Base-by-base conservation (phyloP, 768 basidiomycete species). In the Leucocoprinus sp. region DNA sequence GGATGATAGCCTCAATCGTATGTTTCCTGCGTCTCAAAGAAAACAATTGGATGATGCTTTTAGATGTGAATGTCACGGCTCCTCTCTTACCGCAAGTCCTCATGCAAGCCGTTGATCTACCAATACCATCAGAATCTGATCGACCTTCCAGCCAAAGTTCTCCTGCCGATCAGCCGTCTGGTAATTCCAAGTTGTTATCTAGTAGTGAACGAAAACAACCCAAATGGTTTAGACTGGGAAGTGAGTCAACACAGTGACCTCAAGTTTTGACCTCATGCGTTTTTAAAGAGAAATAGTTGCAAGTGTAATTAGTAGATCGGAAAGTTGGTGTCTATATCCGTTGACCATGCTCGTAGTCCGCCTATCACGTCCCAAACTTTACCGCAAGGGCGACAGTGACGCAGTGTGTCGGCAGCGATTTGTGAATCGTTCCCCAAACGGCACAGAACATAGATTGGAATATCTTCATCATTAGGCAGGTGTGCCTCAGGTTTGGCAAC, bases 341-440 rank as follows among this genome's bases (percentile, higher is more conserved):
- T 70, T 39, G 82, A 72, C 92, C 92, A 96, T 21, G 85, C 84
- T 54, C 71, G 64, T 39, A 96, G 64, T 1, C 93, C 93, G 17
- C 93, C 93, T 6, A 87, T 66, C 3, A 93, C 70, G 61, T 95
- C 85, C 54, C 67, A 76, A 14, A 86, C 66, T 4, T 49, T 39
- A 5, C 57, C 49, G 2, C 42, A 56, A 11, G 57, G 53, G 38
- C 57, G 54, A 6, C 63, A 66, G 14, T 55, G 57, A 45, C 74
- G 61, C 15, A 90, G 56, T 4, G 80, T 79, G 27, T 79, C 69
- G 0, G 80, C 92, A 23, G 93, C 95, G 15, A 89, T 74, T 60
- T 91, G 88, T 1, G 91, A 95, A 60, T 97, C 95, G 56, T 97
- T 98, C 4, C 95, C 93, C 17, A 91, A 68, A 23, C 90, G 75